Conservation (phyloP, 257 asterid species). For the Ilex aquifolium region DNA sequence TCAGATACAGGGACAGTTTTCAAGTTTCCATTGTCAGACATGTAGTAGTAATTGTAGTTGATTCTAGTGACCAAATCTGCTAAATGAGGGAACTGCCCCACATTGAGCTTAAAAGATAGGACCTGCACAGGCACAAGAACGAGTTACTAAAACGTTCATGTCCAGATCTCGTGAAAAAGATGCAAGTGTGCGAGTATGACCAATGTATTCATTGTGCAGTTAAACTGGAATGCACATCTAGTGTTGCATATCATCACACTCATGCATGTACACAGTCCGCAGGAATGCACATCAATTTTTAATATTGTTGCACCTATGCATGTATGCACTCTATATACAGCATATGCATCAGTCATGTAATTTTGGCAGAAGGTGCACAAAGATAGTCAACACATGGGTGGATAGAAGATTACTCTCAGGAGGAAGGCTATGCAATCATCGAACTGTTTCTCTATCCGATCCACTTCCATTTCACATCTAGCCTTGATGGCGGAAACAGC, state of each 20-base stretch:
- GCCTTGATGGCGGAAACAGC: slow-evolving; percentile 67
- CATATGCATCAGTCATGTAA: too few species aligned
- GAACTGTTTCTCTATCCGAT: slow-evolving; percentile 81
- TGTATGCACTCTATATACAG: too few species aligned
- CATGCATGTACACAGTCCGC: too few species aligned
- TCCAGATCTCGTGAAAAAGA: too few species aligned
- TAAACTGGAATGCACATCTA: not conserved
- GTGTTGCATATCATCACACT: too few species aligned
- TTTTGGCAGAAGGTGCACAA: too few species aligned
- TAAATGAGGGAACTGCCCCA: slow-evolving; percentile 93
- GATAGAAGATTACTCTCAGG: slow-evolving; percentile 60
- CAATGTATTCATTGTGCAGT: not conserved
- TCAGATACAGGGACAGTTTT: slow-evolving; percentile 44
- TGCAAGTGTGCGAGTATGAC: too few species aligned
- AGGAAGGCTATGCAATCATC: slow-evolving; percentile 95
- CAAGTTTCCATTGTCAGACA: slow-evolving; percentile 75
- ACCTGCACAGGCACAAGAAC: slow-evolving; percentile 44
- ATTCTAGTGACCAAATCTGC: slow-evolving; percentile 91
- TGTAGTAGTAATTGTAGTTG: slow-evolving; percentile 82
- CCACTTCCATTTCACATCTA: slow-evolving; percentile 82
- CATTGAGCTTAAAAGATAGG: slow-evolving; percentile 88
- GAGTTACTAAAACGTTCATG: not conserved
- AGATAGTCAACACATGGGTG: slow-evolving; percentile 2
- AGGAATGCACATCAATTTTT: too few species aligned
- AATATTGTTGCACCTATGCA: too few species aligned